phyloP scores from a whole-genome alignment of 2,329 filamentous ascomycete genomes.

The Aspergillus bombycis region DNA sequence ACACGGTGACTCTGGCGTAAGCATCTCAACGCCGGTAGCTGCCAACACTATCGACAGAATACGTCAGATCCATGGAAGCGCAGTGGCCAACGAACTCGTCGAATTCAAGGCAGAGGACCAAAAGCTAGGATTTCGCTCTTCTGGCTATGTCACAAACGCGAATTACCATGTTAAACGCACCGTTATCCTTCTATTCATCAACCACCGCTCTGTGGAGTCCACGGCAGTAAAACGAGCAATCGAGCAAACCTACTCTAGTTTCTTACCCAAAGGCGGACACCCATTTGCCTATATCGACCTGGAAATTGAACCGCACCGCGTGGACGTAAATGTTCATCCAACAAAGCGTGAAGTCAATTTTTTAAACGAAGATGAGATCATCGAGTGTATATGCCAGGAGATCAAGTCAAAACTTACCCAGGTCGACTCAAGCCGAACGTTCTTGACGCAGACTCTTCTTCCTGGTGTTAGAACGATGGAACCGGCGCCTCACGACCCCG shows the following conservation, averaged over 20 bases:
- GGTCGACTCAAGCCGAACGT: conserved; percentile 91
- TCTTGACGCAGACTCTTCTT: conserved; percentile 89
- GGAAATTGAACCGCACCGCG: conserved; percentile 86
- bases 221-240: conserved; percentile 83
- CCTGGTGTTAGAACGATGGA: conserved; percentile 61
- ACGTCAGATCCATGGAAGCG: conserved; percentile 82
- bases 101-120: conserved; percentile 72
- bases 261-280: conserved; percentile 90
- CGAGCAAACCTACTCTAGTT: conserved; percentile 84
- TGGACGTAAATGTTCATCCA: conserved; percentile 97
- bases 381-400: conserved; percentile 79
- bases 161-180: conserved; percentile 95
- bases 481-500: conserved; percentile 32
- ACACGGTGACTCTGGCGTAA: conserved; percentile 81
- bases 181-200: conserved; percentile 88
- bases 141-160: conserved; percentile 84
- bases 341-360: conserved; percentile 98
- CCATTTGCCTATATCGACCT: conserved; percentile 92
- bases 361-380: conserved; percentile 94
- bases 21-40: conserved; percentile 74
- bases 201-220: conserved; percentile 91
- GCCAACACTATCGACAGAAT: conserved; percentile 80
- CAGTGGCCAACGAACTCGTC: conserved; percentile 85
- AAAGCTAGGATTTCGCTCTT: conserved; percentile 81
- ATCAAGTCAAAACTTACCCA: conserved; percentile 77